phyloP scores from a whole-genome alignment of 805 yeast genomes.

The Kluyveromyces nonfermentans region DNA sequence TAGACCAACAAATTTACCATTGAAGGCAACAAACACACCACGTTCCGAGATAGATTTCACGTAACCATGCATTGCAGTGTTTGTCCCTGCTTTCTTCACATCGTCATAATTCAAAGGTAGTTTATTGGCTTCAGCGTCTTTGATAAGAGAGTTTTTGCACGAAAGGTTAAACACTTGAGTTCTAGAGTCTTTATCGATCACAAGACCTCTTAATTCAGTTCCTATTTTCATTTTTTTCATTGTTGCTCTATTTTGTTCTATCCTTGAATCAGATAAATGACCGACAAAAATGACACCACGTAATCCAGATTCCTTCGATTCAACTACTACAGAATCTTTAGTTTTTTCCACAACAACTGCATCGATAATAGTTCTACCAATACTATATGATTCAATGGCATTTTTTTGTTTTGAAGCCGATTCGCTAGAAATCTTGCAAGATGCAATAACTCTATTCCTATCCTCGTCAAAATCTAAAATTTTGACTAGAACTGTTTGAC shows the following conservation, averaged over 20 bases:
- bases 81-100: conserved; percentile 35
- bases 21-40: conserved; percentile 81
- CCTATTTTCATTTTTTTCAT: conserved; percentile 60
- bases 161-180: conserved; percentile 54
- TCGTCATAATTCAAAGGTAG: conserved; percentile 58
- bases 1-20: conserved; percentile 71
- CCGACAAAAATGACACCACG: conserved; percentile 68
- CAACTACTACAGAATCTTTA: conserved; percentile 63
- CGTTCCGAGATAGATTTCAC: conserved; percentile 66
- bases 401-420: conserved; percentile 38
- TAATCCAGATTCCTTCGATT: conserved; percentile 39
- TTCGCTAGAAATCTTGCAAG: conserved; percentile 59
- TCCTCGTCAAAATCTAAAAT: conserved; percentile 48
- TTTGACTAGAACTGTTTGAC: conserved; percentile 75
- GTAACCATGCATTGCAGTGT: conserved; percentile 53
- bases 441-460: conserved; percentile 50
- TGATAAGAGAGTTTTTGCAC: conserved; percentile 56
- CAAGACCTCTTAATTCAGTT: conserved; percentile 45
- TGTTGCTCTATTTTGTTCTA: conserved; percentile 58
- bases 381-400: conserved; percentile 37
- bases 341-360: conserved; percentile 64
- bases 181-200: conserved; percentile 56
- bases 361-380: conserved; percentile 54
- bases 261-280: conserved; percentile 69
- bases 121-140: conserved; percentile 43